phyloP scores from a whole-genome alignment of 1,284 basidiomycete species.

The Cutaneotrichosporon cavernicola region DNA sequence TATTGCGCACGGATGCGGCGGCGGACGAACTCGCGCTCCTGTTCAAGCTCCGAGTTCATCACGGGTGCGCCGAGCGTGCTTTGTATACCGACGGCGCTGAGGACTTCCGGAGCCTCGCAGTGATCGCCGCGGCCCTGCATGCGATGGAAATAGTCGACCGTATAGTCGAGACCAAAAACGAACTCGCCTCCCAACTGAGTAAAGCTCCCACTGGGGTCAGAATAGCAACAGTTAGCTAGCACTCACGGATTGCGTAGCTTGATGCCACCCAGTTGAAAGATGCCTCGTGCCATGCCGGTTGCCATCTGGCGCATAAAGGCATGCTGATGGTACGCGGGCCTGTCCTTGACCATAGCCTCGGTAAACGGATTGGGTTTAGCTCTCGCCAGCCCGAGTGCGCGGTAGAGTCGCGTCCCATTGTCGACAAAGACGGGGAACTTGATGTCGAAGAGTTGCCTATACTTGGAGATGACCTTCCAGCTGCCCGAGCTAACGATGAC shows the following conservation, averaged over 20 bases:
- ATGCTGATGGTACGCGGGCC: slow-evolving; percentile 17
- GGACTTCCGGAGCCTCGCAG: slow-evolving; percentile 20
- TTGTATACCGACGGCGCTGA: slow-evolving; percentile 15
- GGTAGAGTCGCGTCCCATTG: slow-evolving; percentile 41
- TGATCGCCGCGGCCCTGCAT: slow-evolving; percentile 47
- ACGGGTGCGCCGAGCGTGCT: slow-evolving; percentile 6
- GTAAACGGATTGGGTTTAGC: slow-evolving; percentile 12
- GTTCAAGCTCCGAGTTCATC: not conserved
- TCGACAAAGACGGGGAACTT: slow-evolving; percentile 53
- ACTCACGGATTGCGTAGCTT: slow-evolving; percentile 30
- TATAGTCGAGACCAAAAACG: slow-evolving; percentile 37
- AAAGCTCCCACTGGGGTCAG: slow-evolving; percentile 35
- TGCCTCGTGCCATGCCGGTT: slow-evolving; percentile 12
- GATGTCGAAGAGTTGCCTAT: slow-evolving; percentile 46
- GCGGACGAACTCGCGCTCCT: not conserved
- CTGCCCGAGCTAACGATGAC: slow-evolving; percentile 47
- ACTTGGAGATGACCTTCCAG: slow-evolving; percentile 52
- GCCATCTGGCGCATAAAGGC: slow-evolving; percentile 15
- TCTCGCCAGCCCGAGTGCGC: slow-evolving; percentile 43
- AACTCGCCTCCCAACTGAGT: slow-evolving; percentile 53
- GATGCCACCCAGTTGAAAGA: slow-evolving; percentile 15
- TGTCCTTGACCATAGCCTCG: slow-evolving; percentile 13
- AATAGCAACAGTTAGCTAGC: too few species aligned
- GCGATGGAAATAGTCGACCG: slow-evolving; percentile 49
- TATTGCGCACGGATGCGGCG: not conserved